Evolutionary conservation across 2,329 filamentous ascomycete genomes (phyloP).

Genomic region (Monosporascus ibericus): DNA sequence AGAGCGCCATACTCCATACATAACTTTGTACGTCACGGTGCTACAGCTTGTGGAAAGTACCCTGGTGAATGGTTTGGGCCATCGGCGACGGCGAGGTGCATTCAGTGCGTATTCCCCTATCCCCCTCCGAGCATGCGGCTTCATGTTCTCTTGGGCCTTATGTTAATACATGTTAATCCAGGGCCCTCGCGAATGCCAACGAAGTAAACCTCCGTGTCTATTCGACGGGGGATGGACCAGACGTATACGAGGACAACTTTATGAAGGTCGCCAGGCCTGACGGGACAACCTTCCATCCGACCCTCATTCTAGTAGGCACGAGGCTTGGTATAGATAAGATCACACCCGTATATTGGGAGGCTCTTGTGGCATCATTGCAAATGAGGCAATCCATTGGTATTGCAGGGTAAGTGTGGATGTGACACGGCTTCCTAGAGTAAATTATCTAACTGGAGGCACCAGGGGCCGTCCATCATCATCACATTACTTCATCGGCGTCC

Average conservation of each 20-base stretch:
- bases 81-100: slow-evolving; percentile 90
- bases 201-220: slow-evolving; percentile 70
- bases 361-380: slow-evolving; percentile 77
- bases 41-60: slow-evolving; percentile 81
- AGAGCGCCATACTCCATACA: slow-evolving; percentile 90
- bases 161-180: slow-evolving; percentile 27
- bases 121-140: background rate
- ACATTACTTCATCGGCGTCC: slow-evolving; percentile 55
- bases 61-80: slow-evolving; percentile 98
- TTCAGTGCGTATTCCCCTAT: slow-evolving; percentile 58
- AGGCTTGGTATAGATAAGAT: slow-evolving; percentile 90
- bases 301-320: slow-evolving; percentile 81
- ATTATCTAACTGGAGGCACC: slow-evolving; percentile 6
- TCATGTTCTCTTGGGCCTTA: background rate
- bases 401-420: slow-evolving; percentile 61
- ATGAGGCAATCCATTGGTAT: slow-evolving; percentile 94
- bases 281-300: slow-evolving; percentile 67
- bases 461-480: slow-evolving; percentile 90
- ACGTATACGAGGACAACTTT: slow-evolving; percentile 89
- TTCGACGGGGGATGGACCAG: slow-evolving; percentile 80
- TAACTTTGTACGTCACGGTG: slow-evolving; percentile 85
- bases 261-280: slow-evolving; percentile 67
- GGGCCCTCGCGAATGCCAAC: slow-evolving; percentile 66
- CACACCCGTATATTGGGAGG: slow-evolving; percentile 91
- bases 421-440: background rate